Conservation (phyloP, 139 green algal species). For the Coelastrella sp. region DNA sequence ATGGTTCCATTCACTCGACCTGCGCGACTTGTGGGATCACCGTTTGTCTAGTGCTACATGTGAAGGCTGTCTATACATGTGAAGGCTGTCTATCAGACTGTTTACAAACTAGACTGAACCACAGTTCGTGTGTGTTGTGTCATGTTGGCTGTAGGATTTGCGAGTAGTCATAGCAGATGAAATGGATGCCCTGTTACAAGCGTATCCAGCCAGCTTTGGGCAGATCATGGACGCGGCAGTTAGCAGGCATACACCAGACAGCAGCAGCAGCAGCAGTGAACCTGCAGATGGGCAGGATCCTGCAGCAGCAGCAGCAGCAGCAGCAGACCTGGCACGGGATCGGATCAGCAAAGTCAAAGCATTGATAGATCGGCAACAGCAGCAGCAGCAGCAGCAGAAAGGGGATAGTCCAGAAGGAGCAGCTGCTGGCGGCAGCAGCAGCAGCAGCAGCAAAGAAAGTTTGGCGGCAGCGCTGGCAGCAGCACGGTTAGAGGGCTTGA, state of each 20-base stretch:
- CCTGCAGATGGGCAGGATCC: background rate
- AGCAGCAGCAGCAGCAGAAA: background rate
- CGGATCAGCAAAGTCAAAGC: background rate
- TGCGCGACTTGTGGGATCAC: no score
- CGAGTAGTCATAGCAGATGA: constrained; percentile 70
- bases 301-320: background rate
- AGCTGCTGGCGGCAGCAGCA: background rate
- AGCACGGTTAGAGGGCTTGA: constrained; percentile 24
- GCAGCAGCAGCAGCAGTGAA: background rate
- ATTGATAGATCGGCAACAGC: constrained; percentile 25
- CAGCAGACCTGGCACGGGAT: background rate
- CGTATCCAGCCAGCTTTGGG: constrained; percentile 63
- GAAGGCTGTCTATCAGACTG: background rate
- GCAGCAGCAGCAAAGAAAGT: background rate
- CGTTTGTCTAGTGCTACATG: no score
- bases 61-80: background rate
- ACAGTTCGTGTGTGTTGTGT: background rate
- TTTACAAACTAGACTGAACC: no score
- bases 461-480: constrained; percentile 29
- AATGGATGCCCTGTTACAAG: constrained; percentile 67
- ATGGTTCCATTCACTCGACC: no score
- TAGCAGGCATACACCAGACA: background rate
- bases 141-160: constrained; percentile 28
- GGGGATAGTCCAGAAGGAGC: background rate
- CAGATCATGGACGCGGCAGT: constrained; percentile 63